A percentile compares a stretch with the other conserved stretches of the same genome.
phyloP scores from a whole-genome alignment of 257 asterid species.

The Rauvolfia tetraphylla region DNA sequence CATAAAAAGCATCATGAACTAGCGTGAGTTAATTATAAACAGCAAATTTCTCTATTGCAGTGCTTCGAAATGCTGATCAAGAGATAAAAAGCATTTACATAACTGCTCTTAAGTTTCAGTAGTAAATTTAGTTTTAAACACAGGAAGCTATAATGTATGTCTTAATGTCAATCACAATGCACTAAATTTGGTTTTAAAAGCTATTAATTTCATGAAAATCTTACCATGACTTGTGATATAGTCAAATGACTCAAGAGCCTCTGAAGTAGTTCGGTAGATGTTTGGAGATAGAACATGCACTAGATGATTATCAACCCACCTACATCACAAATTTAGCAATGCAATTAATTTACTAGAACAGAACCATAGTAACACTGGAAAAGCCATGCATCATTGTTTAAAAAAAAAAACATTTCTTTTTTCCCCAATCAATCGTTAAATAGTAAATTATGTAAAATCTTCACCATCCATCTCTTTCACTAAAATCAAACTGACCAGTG shows the following conservation, averaged over 20 bases:
- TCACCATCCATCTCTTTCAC: not conserved
- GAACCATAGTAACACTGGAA: not conserved
- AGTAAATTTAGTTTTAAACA: not conserved
- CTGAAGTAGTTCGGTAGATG: conserved; percentile 66
- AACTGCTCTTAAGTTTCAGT: not conserved
- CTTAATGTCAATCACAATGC: not conserved
- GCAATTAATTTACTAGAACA: conserved; percentile 1
- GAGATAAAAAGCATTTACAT: not conserved
- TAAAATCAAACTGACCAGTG: not conserved
- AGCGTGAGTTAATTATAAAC: not conserved
- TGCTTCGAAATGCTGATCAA: not conserved
- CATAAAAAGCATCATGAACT: not conserved
- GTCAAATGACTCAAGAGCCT: conserved; percentile 86
- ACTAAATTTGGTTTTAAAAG: not conserved
- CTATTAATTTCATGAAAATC: conserved; percentile 10
- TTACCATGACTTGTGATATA: conserved; percentile 77
- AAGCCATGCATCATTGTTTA: not conserved
- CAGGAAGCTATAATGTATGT: not conserved
- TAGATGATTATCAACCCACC: conserved; percentile 94
- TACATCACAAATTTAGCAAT: conserved; percentile 33
- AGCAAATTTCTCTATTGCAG: not conserved
- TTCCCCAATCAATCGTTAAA: not conserved
- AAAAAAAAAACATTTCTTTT: not conserved
- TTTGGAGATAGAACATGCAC: conserved; percentile 83
- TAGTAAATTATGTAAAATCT: not conserved